Conservation (phyloP, 495 filamentous ascomycete species). For the Melanomma pulvis-pyrius region DNA sequence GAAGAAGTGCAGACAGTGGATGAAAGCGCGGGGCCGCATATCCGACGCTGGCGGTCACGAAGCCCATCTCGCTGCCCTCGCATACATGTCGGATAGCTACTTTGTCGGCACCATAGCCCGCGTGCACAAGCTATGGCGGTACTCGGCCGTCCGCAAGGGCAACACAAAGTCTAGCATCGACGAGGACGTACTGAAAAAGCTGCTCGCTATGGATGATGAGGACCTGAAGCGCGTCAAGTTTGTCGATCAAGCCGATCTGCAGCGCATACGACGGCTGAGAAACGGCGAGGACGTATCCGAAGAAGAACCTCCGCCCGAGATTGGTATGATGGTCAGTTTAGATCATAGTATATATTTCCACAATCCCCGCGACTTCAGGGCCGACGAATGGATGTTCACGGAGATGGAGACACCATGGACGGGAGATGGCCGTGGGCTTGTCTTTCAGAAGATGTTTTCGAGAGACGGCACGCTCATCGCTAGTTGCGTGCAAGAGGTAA, state of each 20-base stretch:
- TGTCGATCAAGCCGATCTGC: conserved; percentile 27
- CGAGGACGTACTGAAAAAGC: conserved; percentile 37
- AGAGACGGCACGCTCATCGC: conserved; percentile 82
- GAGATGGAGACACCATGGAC: conserved; percentile 96
- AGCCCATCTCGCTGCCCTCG: conserved; percentile 82
- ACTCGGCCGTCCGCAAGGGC: conserved; percentile 48
- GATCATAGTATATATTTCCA: conserved; percentile 98
- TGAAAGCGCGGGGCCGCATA: conserved; percentile 75
- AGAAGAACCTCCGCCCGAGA: conserved; percentile 46
- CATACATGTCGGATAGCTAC: conserved; percentile 88
- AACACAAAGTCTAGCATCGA: conserved; percentile 38
- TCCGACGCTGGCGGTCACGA: conserved; percentile 58
- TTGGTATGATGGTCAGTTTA: conserved; percentile 96
- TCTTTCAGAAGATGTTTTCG: conserved; percentile 83
- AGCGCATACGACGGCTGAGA: conserved; percentile 18
- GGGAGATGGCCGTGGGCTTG: conserved; percentile 84
- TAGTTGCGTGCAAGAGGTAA: conserved; percentile 71
- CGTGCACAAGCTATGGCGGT: conserved; percentile 65
- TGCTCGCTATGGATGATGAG: conserved; percentile 39
- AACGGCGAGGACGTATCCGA: conserved; percentile 23
- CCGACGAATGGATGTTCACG: conserved; percentile 91
- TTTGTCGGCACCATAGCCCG: conserved; percentile 87
- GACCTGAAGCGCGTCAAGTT: conserved; percentile 30
- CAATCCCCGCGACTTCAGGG: conserved; percentile 71
- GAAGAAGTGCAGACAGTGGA: conserved; percentile 69